These are phyloP conservation scores for Pythium apleroticum DNA, from an alignment of 352 stramenopile genomes.

Conservation along the genomic window DNA sequence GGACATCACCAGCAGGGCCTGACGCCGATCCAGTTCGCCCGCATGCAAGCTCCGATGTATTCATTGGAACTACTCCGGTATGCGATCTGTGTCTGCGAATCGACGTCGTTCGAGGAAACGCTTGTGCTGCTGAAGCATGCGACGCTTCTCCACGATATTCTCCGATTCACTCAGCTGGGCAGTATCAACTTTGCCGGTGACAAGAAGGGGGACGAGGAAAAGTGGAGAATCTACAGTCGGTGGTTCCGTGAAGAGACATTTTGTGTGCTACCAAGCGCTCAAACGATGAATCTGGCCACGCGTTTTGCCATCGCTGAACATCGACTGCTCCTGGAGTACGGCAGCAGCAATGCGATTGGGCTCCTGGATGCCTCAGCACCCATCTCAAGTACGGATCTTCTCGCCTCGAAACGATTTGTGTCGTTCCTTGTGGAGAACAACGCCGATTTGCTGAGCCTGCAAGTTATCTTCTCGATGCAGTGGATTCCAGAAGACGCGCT, in stretches of 20 bases:
- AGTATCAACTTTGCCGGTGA: background rate
- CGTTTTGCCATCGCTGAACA: constrained; percentile 65
- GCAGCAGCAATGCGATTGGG: constrained; percentile 19
- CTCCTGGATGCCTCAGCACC: constrained; percentile 7
- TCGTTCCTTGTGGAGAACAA: constrained; percentile 69
- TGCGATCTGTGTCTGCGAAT: constrained; percentile 60
- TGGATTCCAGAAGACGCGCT: constrained; percentile 52
- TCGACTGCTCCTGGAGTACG: constrained; percentile 31
- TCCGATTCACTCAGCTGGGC: constrained; percentile 47
- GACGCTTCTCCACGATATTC: constrained; percentile 48
- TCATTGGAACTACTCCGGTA: constrained; percentile 63
- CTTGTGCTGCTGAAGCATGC: constrained; percentile 62
- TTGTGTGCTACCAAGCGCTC: constrained; percentile 41
- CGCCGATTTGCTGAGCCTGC: constrained; percentile 61
- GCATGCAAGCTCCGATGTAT: constrained; percentile 51
- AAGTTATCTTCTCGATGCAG: constrained; percentile 63
- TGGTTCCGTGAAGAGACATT: constrained; percentile 63
- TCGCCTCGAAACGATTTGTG: constrained; percentile 64
- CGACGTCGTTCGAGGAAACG: constrained; percentile 54
- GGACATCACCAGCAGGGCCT: constrained; percentile 8
- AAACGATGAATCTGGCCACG: constrained; percentile 60
- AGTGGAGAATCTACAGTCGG: constrained; percentile 41
- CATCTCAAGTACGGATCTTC: constrained; percentile 34
- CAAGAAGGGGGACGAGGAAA: background rate
- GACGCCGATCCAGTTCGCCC: constrained; percentile 35